Percentiles rank a stretch among this genome's conserved stretches.
Conservation (phyloP, 1,139 yeast species). For the Hemisphaericaspora xylofermentans region DNA sequence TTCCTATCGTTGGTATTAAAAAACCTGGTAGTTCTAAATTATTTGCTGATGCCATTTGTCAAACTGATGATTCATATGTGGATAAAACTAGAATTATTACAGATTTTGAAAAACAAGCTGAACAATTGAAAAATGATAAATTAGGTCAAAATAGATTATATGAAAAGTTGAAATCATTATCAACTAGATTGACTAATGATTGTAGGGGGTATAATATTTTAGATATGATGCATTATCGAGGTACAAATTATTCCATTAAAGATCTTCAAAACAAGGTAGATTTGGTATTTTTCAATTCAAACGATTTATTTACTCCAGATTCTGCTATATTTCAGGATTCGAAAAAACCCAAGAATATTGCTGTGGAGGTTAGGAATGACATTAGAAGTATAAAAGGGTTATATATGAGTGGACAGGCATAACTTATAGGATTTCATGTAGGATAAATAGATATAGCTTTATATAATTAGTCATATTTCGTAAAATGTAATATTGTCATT, state of each 20-base stretch:
- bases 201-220: conserved; percentile 25
- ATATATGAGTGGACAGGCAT: conserved; percentile 44
- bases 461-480: too few relatives aligned
- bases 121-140: conserved; percentile 22
- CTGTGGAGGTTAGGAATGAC: conserved; percentile 38
- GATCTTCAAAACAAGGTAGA: conserved; percentile 41
- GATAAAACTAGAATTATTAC: conserved; percentile 10
- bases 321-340: neutral
- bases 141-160: conserved; percentile 27
- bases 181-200: conserved; percentile 25
- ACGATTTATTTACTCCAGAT: conserved; percentile 12
- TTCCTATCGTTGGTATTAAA: conserved; percentile 42
- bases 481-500: too few relatives aligned
- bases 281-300: conserved; percentile 28
- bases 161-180: conserved; percentile 25
- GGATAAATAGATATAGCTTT: neutral
- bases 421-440: too few relatives aligned
- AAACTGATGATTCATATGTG: conserved; percentile 32
- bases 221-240: conserved; percentile 38
- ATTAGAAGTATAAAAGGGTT: conserved; percentile 46
- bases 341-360: conserved; percentile 24
- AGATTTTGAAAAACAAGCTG: conserved; percentile 17
- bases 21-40: conserved; percentile 31
- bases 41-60: conserved; percentile 40
- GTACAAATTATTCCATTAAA: conserved; percentile 30